Conservation (phyloP, 176 grass and related monocot species). For the Neostapfia colusana region DNA sequence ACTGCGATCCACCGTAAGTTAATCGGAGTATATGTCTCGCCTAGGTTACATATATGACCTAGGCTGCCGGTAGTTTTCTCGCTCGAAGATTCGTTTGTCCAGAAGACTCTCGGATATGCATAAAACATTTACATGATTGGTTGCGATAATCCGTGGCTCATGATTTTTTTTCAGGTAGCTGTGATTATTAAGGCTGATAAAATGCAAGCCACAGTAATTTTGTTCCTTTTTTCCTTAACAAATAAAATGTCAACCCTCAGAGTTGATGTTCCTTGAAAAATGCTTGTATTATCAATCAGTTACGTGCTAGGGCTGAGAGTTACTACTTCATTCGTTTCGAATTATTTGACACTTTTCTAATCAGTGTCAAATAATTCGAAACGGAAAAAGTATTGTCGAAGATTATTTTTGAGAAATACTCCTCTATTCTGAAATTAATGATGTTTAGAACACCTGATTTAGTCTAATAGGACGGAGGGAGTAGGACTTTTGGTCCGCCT, state of each 20-base stretch:
- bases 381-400: too few species aligned
- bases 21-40: slow-evolving; percentile 6
- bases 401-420: too few species aligned
- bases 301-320: background rate
- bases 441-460: too few species aligned
- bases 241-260: background rate
- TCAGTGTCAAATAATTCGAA: too few species aligned
- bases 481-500: too few species aligned
- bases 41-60: slow-evolving; percentile 10
- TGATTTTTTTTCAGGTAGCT: background rate
- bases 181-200: background rate
- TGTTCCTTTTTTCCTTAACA: background rate
- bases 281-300: background rate
- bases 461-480: too few species aligned
- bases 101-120: background rate
- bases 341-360: too few species aligned
- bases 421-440: too few species aligned
- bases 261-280: background rate
- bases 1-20: background rate
- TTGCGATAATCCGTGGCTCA: background rate
- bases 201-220: background rate
- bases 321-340: too few species aligned
- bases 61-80: background rate
- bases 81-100: slow-evolving; percentile 27
- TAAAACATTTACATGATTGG: background rate